These are phyloP conservation scores for Colletotrichum endophyticum DNA, from an alignment of 2,329 filamentous ascomycete genomes.

Conservation along the genomic window DNA sequence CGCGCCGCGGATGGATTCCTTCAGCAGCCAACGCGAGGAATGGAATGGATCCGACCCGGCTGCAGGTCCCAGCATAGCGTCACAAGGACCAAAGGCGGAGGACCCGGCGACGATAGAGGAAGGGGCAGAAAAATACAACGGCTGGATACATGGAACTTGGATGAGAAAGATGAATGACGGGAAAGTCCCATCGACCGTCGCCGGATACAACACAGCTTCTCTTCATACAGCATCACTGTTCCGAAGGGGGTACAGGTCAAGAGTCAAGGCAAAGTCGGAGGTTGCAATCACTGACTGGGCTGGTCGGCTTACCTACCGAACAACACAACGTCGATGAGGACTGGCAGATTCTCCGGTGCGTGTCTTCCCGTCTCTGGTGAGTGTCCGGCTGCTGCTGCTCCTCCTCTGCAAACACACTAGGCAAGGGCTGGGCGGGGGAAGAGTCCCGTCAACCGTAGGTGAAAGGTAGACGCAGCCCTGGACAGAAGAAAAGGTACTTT, in stretches of 20 bases:
- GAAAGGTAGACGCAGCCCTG: not conserved
- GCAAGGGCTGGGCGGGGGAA: not conserved
- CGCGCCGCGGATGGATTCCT: conserved; percentile 9
- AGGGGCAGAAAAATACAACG: not conserved
- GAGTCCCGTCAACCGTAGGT: not conserved
- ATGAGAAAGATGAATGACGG: not conserved
- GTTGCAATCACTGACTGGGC: not conserved
- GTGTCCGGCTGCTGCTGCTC: not conserved
- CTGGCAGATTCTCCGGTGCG: not conserved
- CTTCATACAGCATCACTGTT: not conserved
- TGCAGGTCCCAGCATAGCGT: conserved; percentile 21
- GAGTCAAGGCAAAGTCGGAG: not conserved
- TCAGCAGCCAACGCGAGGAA: conserved; percentile 15
- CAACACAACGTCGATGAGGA: not conserved
- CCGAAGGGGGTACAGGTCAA: not conserved
- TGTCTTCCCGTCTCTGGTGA: not conserved
- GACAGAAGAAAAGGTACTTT: not conserved
- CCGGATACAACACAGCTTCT: not conserved
- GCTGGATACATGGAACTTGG: not conserved
- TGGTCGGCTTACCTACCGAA: not conserved
- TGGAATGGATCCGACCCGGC: conserved; percentile 5
- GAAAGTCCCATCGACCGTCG: not conserved
- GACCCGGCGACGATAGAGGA: not conserved
- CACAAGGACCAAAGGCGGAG: conserved; percentile 8
- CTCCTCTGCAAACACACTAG: not conserved